Conservation (phyloP, 148 eudicot species). For the Rhododendron ovatum region DNA sequence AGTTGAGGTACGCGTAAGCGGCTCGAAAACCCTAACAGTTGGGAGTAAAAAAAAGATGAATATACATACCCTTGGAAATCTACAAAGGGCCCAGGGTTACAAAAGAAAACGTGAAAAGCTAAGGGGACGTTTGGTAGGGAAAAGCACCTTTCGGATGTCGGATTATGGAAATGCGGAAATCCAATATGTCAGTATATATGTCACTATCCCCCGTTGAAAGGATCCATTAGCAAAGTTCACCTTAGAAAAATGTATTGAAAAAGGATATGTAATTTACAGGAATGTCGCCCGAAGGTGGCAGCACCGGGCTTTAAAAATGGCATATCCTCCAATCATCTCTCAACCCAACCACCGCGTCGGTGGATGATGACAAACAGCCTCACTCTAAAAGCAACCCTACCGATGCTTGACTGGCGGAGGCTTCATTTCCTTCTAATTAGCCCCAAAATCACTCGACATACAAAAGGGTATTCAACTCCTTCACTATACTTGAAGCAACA, state of each 20-base stretch:
- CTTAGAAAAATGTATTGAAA: neutral
- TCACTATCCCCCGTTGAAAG: neutral
- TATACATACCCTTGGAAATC: neutral
- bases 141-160: neutral
- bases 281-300: neutral
- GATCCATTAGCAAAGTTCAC: neutral
- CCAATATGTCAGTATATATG: neutral
- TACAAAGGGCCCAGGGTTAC: neutral
- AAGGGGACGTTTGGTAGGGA: neutral
- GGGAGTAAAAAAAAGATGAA: neutral
- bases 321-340: neutral
- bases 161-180: neutral
- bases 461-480: neutral
- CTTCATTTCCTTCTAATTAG: neutral
- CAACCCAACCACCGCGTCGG: neutral
- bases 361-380: neutral
- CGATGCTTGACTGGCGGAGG: neutral
- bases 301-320: neutral
- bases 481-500: neutral
- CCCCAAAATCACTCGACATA: neutral
- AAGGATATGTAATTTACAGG: neutral
- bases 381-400: neutral
- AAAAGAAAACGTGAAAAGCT: neutral
- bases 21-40: neutral
- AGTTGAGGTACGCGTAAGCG: neutral